Conservation (phyloP, 129 eudicot species). For the Daucus carota region DNA sequence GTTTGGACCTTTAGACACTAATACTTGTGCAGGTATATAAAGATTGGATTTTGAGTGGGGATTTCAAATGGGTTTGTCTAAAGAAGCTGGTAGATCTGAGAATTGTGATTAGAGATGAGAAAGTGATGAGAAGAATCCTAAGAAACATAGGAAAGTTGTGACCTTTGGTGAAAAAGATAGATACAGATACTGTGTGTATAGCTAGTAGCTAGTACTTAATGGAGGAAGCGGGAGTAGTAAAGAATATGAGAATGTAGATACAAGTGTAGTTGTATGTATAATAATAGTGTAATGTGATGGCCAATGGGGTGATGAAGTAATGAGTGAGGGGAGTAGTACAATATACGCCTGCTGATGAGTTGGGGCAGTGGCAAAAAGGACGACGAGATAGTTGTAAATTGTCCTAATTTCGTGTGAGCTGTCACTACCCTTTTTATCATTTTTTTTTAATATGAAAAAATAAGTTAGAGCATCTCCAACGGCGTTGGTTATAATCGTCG, state of each 20-base stretch:
- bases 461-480: no score
- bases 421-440: neutral
- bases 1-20: neutral
- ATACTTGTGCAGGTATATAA: neutral
- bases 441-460: no score
- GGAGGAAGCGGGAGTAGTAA: neutral
- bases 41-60: neutral
- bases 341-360: constrained; percentile 25
- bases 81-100: neutral
- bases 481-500: no score
- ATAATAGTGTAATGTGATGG: neutral
- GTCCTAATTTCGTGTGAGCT: neutral
- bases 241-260: constrained; percentile 5
- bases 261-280: neutral
- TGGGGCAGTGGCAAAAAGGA: constrained; percentile 15
- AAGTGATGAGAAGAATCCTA: neutral
- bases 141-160: constrained; percentile 6
- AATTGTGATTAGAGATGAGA: neutral
- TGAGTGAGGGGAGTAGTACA: constrained; percentile 23
- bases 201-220: neutral
- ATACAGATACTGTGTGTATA: neutral
- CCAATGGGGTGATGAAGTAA: constrained; percentile 8
- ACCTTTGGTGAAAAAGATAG: constrained; percentile 17
- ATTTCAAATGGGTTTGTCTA: neutral
- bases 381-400: neutral